A percentile compares a stretch with the other conserved stretches of the same genome.
Evolutionary conservation across 805 yeast species (phyloP).

Genomic region (Kodamaea sagamina): DNA sequence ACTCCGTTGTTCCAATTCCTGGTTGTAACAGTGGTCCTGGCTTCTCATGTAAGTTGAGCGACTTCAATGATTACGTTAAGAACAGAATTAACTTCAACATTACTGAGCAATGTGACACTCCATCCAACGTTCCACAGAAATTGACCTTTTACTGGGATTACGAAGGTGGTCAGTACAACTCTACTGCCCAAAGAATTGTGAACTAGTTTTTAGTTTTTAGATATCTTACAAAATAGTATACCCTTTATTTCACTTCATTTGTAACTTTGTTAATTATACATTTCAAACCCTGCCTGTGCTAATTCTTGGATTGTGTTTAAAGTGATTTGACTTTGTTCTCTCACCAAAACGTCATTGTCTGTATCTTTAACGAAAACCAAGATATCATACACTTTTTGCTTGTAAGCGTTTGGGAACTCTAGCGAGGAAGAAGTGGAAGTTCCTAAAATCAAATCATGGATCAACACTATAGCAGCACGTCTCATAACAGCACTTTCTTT

Average conservation of each 20-base stretch:
- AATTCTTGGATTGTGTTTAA: slow-evolving; percentile 36
- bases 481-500: slow-evolving; percentile 59
- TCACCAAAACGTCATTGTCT: slow-evolving; percentile 58
- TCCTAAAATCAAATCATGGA: slow-evolving; percentile 59
- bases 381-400: slow-evolving; percentile 40
- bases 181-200: slow-evolving; percentile 7
- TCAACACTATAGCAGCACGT: slow-evolving; percentile 70
- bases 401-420: slow-evolving; percentile 52
- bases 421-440: slow-evolving; percentile 48
- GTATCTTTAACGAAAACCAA: slow-evolving; percentile 48
- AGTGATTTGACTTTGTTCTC: slow-evolving; percentile 54
- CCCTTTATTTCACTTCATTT: slow-evolving; percentile 1
- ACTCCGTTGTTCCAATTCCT: slow-evolving; percentile 54
- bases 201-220: too few species aligned
- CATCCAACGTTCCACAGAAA: slow-evolving; percentile 18
- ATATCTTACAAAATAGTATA: too few species aligned
- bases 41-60: slow-evolving; percentile 38
- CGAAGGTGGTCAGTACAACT: slow-evolving; percentile 23
- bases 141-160: slow-evolving; percentile 48
- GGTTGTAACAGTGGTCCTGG: slow-evolving; percentile 57
- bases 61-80: slow-evolving; percentile 29
- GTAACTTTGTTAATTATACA: too few species aligned
- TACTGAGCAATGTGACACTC: slow-evolving; percentile 29
- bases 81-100: slow-evolving; percentile 30
- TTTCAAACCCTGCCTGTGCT: slow-evolving; percentile 17